Percentiles rank a stretch among this genome's conserved stretches.
Evolutionary conservation across 2,329 filamentous ascomycete genomes (phyloP).

Genomic region (Aspergillus glaucus): DNA sequence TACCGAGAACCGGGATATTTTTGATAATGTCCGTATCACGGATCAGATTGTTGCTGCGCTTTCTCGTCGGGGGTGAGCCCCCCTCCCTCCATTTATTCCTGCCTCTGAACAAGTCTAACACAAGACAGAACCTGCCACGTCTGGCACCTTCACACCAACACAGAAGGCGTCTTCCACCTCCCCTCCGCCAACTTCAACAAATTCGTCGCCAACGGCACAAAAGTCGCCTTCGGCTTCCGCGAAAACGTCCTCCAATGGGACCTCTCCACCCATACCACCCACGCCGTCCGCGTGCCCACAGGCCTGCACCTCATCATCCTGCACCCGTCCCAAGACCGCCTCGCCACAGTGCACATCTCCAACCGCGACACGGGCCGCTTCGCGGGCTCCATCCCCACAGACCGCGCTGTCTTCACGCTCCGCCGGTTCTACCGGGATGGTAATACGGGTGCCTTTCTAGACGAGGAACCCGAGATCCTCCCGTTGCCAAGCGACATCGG

Average conservation of each 20-base stretch:
- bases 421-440: not conserved
- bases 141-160: conserved; percentile 21
- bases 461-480: not conserved
- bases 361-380: not conserved
- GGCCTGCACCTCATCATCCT: conserved; percentile 11
- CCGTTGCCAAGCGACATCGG: not conserved
- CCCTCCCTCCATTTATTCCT: not conserved
- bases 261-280: conserved; percentile 11
- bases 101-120: not conserved
- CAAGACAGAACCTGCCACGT: conserved; percentile 23
- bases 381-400: not conserved
- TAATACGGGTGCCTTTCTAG: not conserved
- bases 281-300: conserved; percentile 5
- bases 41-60: conserved; percentile 15
- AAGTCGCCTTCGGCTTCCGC: conserved; percentile 15
- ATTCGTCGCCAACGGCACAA: conserved; percentile 15
- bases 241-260: conserved; percentile 19
- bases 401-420: not conserved
- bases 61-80: conserved; percentile 17
- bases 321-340: conserved; percentile 7
- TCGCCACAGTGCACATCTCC: conserved; percentile 12
- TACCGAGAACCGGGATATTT: conserved; percentile 16
- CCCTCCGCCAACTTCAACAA: conserved; percentile 12
- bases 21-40: conserved; percentile 14
- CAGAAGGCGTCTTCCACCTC: conserved; percentile 20